These are phyloP conservation scores for Phoma sp. DNA, from an alignment of 2,329 filamentous ascomycete genomes.

Conservation along the genomic window DNA sequence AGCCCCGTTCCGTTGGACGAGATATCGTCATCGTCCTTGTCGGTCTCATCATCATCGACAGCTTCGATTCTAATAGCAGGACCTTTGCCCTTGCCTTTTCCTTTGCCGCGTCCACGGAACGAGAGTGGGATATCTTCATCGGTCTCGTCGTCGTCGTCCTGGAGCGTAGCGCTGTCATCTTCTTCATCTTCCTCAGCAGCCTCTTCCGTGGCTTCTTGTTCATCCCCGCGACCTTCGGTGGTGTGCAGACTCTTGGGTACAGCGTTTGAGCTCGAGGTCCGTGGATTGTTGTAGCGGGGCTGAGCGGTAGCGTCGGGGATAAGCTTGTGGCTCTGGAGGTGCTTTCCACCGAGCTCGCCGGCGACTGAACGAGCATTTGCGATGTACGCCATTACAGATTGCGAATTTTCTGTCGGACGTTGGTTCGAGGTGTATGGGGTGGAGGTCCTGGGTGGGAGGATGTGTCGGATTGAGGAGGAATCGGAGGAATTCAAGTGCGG, in stretches of 20 bases:
- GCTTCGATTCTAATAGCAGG: constrained; percentile 46
- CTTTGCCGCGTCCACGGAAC: constrained; percentile 41
- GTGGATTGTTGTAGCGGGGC: constrained; percentile 32
- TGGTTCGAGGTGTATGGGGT: not conserved
- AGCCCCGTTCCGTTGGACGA: constrained; percentile 40
- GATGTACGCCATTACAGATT: constrained; percentile 36
- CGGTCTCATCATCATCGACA: constrained; percentile 39
- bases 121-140: constrained; percentile 43
- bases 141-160: constrained; percentile 47
- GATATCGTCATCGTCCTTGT: constrained; percentile 38
- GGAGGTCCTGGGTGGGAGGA: not conserved
- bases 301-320: constrained; percentile 30
- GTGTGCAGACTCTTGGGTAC: constrained; percentile 29
- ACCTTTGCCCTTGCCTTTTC: constrained; percentile 46
- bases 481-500: constrained; percentile 7
- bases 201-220: constrained; percentile 38
- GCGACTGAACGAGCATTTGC: constrained; percentile 31
- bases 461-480: constrained; percentile 5
- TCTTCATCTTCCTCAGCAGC: constrained; percentile 43
- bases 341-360: constrained; percentile 39
- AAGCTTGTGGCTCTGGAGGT: constrained; percentile 40
- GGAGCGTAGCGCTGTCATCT: constrained; percentile 41
- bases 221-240: constrained; percentile 32
- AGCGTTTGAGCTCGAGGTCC: constrained; percentile 26
- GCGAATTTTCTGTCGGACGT: constrained; percentile 6